A percentile compares a stretch with the other conserved stretches of the same genome.
phyloP scores from a whole-genome alignment of 1,139 yeast species.

The Pichia sp. region DNA sequence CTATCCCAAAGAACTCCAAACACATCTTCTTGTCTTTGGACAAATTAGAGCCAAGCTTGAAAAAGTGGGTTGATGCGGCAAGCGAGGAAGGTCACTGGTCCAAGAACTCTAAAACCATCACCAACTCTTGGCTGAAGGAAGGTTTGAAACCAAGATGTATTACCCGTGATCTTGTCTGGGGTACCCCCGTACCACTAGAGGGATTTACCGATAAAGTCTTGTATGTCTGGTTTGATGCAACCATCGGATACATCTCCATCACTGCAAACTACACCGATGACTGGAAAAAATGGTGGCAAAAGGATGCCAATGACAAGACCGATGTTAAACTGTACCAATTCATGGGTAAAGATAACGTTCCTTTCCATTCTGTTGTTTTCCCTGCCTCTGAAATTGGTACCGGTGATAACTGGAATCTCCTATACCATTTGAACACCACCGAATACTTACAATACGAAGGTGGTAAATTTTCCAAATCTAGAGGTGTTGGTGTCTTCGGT shows the following conservation, averaged over 20 bases:
- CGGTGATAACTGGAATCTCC: constrained; percentile 80
- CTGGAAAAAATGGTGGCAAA: constrained; percentile 91
- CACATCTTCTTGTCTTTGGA: constrained; percentile 82
- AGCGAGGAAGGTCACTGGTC: constrained; percentile 83
- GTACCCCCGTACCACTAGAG: constrained; percentile 92
- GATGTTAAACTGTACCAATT: constrained; percentile 83
- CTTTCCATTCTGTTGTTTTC: constrained; percentile 97
- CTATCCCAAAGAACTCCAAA: constrained; percentile 74
- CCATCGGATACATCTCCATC: constrained; percentile 92
- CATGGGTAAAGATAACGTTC: constrained; percentile 99
- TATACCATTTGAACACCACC: constrained; percentile 88
- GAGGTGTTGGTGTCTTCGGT: constrained; percentile 97
- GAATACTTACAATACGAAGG: constrained; percentile 97
- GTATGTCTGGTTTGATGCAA: constrained; percentile 98
- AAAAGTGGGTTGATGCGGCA: constrained; percentile 66
- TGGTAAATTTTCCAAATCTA: constrained; percentile 94
- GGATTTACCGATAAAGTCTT: constrained; percentile 81
- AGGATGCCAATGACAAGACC: constrained; percentile 35
- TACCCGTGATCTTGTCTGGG: constrained; percentile 97
- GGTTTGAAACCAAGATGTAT: constrained; percentile 94
- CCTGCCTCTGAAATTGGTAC: constrained; percentile 93
- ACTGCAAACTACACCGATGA: constrained; percentile 88
- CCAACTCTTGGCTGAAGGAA: constrained; percentile 88
- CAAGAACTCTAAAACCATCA: constrained; percentile 79
- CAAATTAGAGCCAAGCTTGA: constrained; percentile 71